Evolutionary conservation across 2,329 filamentous ascomycete genomes (phyloP).

Genomic region (Colletotrichum aenigma): DNA sequence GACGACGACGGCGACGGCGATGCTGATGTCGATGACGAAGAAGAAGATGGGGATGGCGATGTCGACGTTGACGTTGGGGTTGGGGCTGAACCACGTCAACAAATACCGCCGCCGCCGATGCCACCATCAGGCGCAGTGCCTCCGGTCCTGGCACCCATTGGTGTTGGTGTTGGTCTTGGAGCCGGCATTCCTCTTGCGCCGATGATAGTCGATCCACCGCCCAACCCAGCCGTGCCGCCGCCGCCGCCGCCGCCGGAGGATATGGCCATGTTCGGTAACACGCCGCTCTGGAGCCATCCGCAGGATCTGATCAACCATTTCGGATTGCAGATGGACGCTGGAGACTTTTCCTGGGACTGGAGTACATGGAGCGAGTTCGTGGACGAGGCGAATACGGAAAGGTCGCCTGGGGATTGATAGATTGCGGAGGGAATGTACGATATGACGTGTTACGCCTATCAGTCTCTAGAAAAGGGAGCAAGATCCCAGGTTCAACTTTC

Average conservation of each 20-base stretch:
- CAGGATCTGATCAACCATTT: slow-evolving; percentile 26
- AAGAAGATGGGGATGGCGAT: background rate
- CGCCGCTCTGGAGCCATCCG: slow-evolving; percentile 23
- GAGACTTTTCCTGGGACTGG: slow-evolving; percentile 33
- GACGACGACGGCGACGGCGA: background rate
- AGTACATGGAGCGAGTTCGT: slow-evolving; percentile 50
- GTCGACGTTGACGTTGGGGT: background rate
- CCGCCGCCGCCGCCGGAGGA: background rate
- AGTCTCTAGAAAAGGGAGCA: background rate
- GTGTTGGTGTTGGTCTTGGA: background rate
- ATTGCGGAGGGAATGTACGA: background rate
- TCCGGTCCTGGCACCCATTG: background rate
- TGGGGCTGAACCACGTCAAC: background rate
- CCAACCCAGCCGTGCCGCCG: background rate
- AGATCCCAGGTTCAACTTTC: background rate
- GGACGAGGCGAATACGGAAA: slow-evolving; percentile 40
- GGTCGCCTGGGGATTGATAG: slow-evolving; percentile 28
- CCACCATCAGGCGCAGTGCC: background rate
- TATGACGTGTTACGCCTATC: background rate
- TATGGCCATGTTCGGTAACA: background rate
- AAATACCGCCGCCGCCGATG: background rate
- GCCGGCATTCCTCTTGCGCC: background rate
- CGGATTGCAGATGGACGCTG: slow-evolving; percentile 19
- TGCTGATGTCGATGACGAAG: background rate
- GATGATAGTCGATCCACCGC: background rate